Evolutionary conservation across 2,329 filamentous ascomycete species (phyloP), one percentile per base, ranked within the genome.

Genomic region (Phaeophleospora eucalypticola): DNA sequence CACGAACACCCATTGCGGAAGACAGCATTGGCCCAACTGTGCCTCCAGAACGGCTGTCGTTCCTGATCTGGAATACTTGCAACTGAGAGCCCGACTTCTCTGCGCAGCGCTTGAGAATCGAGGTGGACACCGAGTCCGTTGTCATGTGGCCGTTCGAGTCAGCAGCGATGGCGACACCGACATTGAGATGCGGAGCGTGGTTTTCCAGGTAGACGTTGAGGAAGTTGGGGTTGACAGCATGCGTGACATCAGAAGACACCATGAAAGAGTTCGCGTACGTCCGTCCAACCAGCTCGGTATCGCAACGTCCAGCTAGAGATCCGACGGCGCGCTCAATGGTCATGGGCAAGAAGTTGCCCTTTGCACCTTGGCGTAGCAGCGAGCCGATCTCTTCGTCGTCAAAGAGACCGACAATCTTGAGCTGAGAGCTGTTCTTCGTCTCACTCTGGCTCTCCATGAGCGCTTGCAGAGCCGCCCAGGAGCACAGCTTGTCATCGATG

Each of bases 371-470:
- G 46, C 91, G 86, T 41, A 96, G 81, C 7, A 89, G 76, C 19
- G 87, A 94, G 51, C 93, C 93, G 51, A 98, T 95, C 68, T 98
- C 93, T 68, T 98, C 93, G 61, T 96, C 87, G 64, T 97, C 93
- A 63, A 97, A 97, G 59, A 96, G 83, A n/a, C 86, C 89, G 29
- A 93, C 87, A 45, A 96, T 76, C 70, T 94, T 94, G 68, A 97
- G 82, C 44, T 84, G 79, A 12, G 84, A 78, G 50, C 84, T 82
- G 36, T 65, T 52, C 64, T 71, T 65, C 1, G 73, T 65, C 33
- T 71, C 73, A n/a, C 83, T 79, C 8, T 73, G 72, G 35, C 64
- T 56, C 68, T 74, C 68, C 20, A 96, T 75, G 0, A 98, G 82
- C 3, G 82, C 90, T 67, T 90, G 83, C 43, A 96, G 77, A 6